Conservation (phyloP, 441 rosid genomes). For the Adansonia gregorii region DNA sequence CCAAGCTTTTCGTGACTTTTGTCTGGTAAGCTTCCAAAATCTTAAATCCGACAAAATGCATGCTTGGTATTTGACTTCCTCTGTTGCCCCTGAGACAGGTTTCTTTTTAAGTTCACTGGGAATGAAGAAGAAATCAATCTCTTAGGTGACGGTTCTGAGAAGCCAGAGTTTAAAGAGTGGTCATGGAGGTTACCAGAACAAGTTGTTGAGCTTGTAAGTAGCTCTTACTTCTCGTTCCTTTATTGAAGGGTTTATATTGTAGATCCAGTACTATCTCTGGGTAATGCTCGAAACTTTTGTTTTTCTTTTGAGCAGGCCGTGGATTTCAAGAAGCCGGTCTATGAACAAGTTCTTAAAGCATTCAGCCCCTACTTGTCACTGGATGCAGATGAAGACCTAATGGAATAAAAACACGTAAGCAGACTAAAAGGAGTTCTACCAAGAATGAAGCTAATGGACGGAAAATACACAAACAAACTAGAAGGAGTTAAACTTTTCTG, state of each 20-base stretch:
- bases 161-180: constrained; percentile 70
- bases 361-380: constrained; percentile 55
- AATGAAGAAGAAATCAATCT: constrained; percentile 71
- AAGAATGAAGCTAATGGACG: not conserved
- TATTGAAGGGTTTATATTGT: not conserved
- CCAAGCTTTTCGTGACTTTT: not conserved
- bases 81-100: constrained; percentile 43
- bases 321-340: constrained; percentile 65
- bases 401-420: not conserved
- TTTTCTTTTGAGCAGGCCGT: constrained; percentile 44
- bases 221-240: not conserved
- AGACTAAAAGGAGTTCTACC: not conserved
- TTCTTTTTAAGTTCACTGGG: constrained; percentile 67
- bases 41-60: not conserved
- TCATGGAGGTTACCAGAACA: constrained; percentile 64
- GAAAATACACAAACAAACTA: not conserved
- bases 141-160: constrained; percentile 66
- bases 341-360: constrained; percentile 58
- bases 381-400: constrained; percentile 17
- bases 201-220: constrained; percentile 53
- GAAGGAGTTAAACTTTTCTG: not conserved
- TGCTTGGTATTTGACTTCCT: not conserved
- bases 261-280: not conserved
- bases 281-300: not conserved
- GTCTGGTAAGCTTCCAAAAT: not conserved